Conservation (phyloP, 2,329 filamentous ascomycete genomes). For the Grosmannia clavigera region DNA sequence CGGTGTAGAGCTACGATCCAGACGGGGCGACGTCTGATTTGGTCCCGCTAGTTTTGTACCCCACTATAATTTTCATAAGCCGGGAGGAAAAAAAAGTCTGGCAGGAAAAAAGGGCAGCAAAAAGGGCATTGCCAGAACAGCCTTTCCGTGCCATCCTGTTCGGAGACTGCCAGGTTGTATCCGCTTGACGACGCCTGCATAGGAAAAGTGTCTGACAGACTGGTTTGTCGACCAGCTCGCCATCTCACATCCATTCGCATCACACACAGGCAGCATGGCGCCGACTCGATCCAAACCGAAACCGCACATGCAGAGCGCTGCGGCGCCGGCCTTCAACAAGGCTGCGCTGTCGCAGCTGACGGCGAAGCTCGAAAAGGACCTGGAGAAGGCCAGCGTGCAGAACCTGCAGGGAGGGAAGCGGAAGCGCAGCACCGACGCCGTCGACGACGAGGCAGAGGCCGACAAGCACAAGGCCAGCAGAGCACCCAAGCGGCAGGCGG, state of each 20-base stretch:
- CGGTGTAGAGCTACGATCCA: conserved; percentile 6
- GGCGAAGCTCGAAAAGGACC: conserved; percentile 41
- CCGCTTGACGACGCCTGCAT: not conserved
- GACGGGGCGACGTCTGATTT: not conserved
- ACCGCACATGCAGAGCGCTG: conserved; percentile 19
- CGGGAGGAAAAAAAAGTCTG: conserved; percentile 5
- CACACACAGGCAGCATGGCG: not conserved
- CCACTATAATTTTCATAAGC: conserved; percentile 8
- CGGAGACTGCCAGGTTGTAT: not conserved
- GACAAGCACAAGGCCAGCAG: not conserved
- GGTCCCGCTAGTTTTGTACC: not conserved
- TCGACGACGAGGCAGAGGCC: conserved; percentile 1
- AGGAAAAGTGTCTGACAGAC: not conserved
- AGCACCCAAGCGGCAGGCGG: not conserved
- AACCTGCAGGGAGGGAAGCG: conserved; percentile 14
- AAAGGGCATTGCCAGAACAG: not conserved
- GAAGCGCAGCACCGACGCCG: conserved; percentile 6
- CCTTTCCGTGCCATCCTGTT: not conserved
- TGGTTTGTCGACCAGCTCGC: not conserved
- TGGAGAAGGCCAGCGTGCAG: conserved; percentile 25
- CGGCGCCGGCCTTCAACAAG: conserved; percentile 31
- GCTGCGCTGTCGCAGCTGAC: conserved; percentile 40
- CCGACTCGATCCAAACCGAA: conserved; percentile 20
- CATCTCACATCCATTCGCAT: not conserved
- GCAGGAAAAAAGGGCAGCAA: not conserved